Percentiles rank a stretch among this genome's conserved stretches.
Conservation (phyloP, 805 yeast species). For the Gaillardinia entomophila region DNA sequence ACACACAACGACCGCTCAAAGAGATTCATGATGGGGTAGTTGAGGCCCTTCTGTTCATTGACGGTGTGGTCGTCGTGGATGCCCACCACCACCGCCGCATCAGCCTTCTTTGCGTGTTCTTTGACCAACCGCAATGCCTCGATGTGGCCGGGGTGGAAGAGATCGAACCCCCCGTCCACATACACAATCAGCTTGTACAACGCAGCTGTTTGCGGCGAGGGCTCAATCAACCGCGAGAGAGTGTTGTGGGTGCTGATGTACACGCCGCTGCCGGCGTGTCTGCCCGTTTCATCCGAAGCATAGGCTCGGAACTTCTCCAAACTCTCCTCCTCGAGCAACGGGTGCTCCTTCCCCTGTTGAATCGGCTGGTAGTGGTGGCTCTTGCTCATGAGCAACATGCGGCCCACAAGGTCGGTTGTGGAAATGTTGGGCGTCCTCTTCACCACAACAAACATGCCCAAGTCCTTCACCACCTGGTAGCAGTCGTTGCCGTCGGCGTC, state of each 20-base stretch:
- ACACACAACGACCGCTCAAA: slow-evolving; percentile 85
- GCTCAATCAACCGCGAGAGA: slow-evolving; percentile 28
- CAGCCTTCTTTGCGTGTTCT: slow-evolving; percentile 26
- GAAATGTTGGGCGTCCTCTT: slow-evolving; percentile 91
- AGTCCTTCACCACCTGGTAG: slow-evolving; percentile 74
- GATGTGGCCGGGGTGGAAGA: slow-evolving; percentile 92
- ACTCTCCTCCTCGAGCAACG: slow-evolving; percentile 28
- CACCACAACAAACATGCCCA: slow-evolving; percentile 85
- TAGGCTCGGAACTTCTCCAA: slow-evolving; percentile 44
- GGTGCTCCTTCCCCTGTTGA: slow-evolving; percentile 14
- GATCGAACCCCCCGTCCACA: slow-evolving; percentile 82
- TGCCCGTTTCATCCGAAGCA: slow-evolving; percentile 62
- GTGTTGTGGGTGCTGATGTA: slow-evolving; percentile 26
- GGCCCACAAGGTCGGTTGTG: slow-evolving; percentile 89
- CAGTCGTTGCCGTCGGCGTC: slow-evolving; percentile 96
- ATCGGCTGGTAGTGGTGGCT: slow-evolving; percentile 48
- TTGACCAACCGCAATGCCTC: slow-evolving; percentile 54
- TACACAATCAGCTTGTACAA: slow-evolving; percentile 36
- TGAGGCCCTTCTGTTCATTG: slow-evolving; percentile 52
- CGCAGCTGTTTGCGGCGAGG: slow-evolving; percentile 15
- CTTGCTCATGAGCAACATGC: slow-evolving; percentile 65
- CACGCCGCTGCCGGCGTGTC: slow-evolving; percentile 53
- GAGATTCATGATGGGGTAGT: slow-evolving; percentile 80
- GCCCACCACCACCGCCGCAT: slow-evolving; percentile 59
- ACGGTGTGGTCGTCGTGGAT: slow-evolving; percentile 55